Base-by-base conservation (phyloP, 257 asterid genomes). In the Misopates orontium region DNA sequence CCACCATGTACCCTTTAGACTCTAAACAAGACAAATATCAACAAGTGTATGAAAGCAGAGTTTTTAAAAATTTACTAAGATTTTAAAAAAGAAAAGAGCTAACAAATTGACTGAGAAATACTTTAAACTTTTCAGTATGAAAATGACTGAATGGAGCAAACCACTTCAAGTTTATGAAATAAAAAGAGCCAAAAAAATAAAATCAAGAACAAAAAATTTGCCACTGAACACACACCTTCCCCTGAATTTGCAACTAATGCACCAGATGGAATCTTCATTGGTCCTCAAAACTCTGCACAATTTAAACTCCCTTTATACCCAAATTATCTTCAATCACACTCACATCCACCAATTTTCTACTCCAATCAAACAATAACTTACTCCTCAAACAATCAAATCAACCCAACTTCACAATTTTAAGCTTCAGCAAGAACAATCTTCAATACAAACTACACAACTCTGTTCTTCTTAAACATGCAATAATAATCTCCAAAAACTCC, bases 221-320 rank as follows among this genome's bases (percentile, higher is more conserved):
- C 10, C n/a, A 44, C 6, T 45, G 62, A 73, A 53, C 53, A 67
- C 82, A 48, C 49, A 89, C 98, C 97, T 86, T 93, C 97, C 53
- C 74, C 94, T 50, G 98, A 71, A 84, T 85, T 92, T 66, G 88
- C 76, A 76, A 81, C 60, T 74, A 77, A 87, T 52, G 90, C 98
- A 70, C 71, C 80, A 51, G 94, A 67, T 67, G 96, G 86, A 62
- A 91, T 78, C 93, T 87, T 93, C 98, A 87, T 93, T 68, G 68
- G 72, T 48, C 40, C 78, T 63, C 71, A 58, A 40, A 58, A 66
- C 41, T 60, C 22, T n/a, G 40, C 47, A 78, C 20, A 49, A 53
- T 63, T 55, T 74, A 18, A 71, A 54, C 68, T 67, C 50, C 62
- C 52, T 71, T 28, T 28, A 19, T 67, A 25, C 67, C 71, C 64